These are phyloP conservation scores for Brassica hybrid DNA, from an alignment of 441 rosid genomes.

Conservation along the genomic window DNA sequence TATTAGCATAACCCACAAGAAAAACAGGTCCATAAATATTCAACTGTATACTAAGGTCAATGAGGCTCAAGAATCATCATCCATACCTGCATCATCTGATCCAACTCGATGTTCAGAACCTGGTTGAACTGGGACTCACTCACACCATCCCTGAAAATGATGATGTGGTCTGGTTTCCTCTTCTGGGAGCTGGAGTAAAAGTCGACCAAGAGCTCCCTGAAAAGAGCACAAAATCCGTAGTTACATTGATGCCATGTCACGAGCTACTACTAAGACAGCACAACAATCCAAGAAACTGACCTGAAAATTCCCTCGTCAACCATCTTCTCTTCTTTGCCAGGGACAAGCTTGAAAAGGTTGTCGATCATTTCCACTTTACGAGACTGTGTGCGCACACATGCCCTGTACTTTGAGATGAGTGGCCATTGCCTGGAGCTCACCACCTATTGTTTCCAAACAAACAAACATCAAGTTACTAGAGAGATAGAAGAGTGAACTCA, in stretches of 20 bases:
- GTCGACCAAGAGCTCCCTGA: slow-evolving; percentile 59
- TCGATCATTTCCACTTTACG: slow-evolving; percentile 69
- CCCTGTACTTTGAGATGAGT: slow-evolving; percentile 62
- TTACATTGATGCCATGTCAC: neutral
- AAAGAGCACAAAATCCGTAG: neutral
- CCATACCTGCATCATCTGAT: slow-evolving; percentile 67
- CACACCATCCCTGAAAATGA: slow-evolving; percentile 79
- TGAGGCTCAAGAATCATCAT: neutral
- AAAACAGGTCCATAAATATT: too few relatives aligned
- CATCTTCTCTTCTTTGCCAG: slow-evolving; percentile 38
- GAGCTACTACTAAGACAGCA: neutral
- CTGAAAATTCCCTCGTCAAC: slow-evolving; percentile 58
- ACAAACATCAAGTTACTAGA: neutral
- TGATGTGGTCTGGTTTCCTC: slow-evolving; percentile 63
- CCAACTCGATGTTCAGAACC: slow-evolving; percentile 62
- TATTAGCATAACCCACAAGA: slow-evolving; percentile 24
- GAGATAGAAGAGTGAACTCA: neutral
- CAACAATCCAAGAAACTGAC: neutral
- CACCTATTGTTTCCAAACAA: slow-evolving; percentile 45
- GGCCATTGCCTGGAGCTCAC: slow-evolving; percentile 75
- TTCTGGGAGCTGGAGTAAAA: slow-evolving; percentile 53
- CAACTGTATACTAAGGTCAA: neutral
- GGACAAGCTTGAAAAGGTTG: slow-evolving; percentile 53
- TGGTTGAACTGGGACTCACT: slow-evolving; percentile 72
- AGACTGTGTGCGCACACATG: slow-evolving; percentile 66